These are phyloP conservation scores for Osmozyma mogii DNA, from an alignment of 805 yeast species.

Conservation along the genomic window DNA sequence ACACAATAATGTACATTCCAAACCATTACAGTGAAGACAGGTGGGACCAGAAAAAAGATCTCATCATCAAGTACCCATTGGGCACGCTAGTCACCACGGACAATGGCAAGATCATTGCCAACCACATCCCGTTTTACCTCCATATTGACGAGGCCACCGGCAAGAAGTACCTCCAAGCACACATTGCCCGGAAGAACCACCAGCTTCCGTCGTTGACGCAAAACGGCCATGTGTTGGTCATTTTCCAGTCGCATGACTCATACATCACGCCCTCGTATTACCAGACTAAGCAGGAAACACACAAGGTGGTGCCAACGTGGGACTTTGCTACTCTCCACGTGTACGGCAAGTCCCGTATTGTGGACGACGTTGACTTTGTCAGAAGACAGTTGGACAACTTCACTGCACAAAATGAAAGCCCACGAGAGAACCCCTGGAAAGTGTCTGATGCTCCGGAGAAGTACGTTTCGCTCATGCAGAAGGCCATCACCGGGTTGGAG, in stretches of 20 bases:
- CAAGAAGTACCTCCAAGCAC: slow-evolving; percentile 41
- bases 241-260: slow-evolving; percentile 44
- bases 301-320: slow-evolving; percentile 67
- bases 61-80: slow-evolving; percentile 43
- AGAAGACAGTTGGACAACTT: slow-evolving; percentile 35
- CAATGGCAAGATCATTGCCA: slow-evolving; percentile 40
- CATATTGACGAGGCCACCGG: slow-evolving; percentile 27
- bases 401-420: slow-evolving; percentile 40
- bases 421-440: slow-evolving; percentile 41
- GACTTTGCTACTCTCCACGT: slow-evolving; percentile 52
- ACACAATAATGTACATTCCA: slow-evolving; percentile 39
- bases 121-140: slow-evolving; percentile 49
- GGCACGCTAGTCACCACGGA: slow-evolving; percentile 41
- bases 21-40: slow-evolving; percentile 20
- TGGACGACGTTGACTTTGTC: slow-evolving; percentile 40
- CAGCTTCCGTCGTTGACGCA: slow-evolving; percentile 37
- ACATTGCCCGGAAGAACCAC: slow-evolving; percentile 44
- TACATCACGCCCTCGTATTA: slow-evolving; percentile 58
- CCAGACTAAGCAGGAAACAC: slow-evolving; percentile 45
- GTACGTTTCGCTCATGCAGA: slow-evolving; percentile 35
- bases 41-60: slow-evolving; percentile 29
- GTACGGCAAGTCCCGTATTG: slow-evolving; percentile 41
- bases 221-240: slow-evolving; percentile 36
- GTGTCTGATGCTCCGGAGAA: slow-evolving; percentile 49
- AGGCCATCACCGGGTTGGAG: slow-evolving; percentile 49